Percentiles rank a stretch among this genome's conserved stretches.
phyloP scores from a whole-genome alignment of 495 filamentous ascomycete genomes.

The Neurospora sp. region DNA sequence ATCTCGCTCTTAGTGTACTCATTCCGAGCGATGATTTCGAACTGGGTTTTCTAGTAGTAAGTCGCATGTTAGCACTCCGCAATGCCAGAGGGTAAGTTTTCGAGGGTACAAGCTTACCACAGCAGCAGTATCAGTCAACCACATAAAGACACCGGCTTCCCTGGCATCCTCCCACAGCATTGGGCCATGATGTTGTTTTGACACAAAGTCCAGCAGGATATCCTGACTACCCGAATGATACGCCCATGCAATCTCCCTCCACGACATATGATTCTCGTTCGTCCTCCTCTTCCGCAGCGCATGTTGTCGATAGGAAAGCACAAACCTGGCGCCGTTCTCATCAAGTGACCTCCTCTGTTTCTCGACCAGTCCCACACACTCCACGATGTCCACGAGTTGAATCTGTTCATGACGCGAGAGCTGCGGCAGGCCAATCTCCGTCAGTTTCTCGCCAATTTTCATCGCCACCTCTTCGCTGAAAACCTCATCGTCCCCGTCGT shows the following conservation, averaged over 20 bases:
- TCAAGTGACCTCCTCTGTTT: conserved; percentile 88
- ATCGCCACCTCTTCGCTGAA: conserved; percentile 65
- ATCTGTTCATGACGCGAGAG: conserved; percentile 85
- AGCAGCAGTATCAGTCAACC: conserved; percentile 68
- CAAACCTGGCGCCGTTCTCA: conserved; percentile 81
- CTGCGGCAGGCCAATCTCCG: conserved; percentile 63
- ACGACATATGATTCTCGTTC: conserved; percentile 62
- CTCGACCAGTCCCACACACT: conserved; percentile 78
- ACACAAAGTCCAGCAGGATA: conserved; percentile 82
- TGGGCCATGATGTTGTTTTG: conserved; percentile 62
- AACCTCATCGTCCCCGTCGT: conserved; percentile 44
- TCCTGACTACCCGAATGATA: conserved; percentile 89
- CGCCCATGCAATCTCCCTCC: conserved; percentile 93
- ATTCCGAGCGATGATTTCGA: conserved; percentile 83
- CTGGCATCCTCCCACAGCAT: conserved; percentile 77
- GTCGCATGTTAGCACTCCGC: neutral
- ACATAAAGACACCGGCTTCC: conserved; percentile 90
- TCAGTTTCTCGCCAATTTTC: conserved; percentile 68
- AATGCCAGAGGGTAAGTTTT: neutral
- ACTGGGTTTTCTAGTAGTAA: conserved; percentile 54
- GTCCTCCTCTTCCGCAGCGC: conserved; percentile 57
- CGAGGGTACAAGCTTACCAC: conserved; percentile 46
- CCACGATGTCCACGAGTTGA: conserved; percentile 74
- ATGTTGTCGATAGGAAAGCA: conserved; percentile 83
- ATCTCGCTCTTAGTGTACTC: conserved; percentile 83